Base-by-base conservation (phyloP, 768 basidiomycete species). In the Kwoniella mangroviensis region DNA sequence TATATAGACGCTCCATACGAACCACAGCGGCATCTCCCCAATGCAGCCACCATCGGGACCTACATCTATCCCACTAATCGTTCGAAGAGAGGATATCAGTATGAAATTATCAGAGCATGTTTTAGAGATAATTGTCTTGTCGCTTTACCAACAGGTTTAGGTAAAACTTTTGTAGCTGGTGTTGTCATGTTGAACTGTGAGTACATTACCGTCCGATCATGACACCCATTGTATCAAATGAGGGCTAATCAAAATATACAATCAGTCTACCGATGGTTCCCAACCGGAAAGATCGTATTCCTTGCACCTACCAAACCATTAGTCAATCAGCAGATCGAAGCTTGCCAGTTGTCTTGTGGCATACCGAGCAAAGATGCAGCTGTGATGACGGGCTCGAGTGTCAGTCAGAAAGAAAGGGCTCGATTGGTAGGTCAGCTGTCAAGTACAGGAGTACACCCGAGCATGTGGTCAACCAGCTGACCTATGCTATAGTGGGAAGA, bases 141-240 rank as follows among this genome's bases (percentile, higher is more conserved):
- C 34, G 91, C 94, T 0, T 85, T 99, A 15, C 97, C 97, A 1
- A 99, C 97, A 0, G 97, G 97, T 55, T 85, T 98, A 13, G 97
- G 97, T 17, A 99, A 99, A 84, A 99, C 97, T 0, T 98, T 99
- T 77, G 91, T 99, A 69, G 97, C 97, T 3, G 94, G 96, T 0
- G 93, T 93, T 2, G 88, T 99, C 22, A 98, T 99, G 96, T 84
- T 95, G 34, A 96, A 95, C 78, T 96, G 93, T 93, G 76, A 76
- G 87, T 78, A 51, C 19, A 40, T 19, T 11, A 49, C 9, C 45
- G 1, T 49, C 53, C 34, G 59, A 61, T 43, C 40, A 22, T 59
- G 22, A 41, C 65, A 19, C n/a, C 26, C 24, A 59, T 19, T 10
- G 11, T 54, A 51, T 34, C 34, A 34, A 34, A 7, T 34, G 34